These are phyloP conservation scores for Suillus sp. DNA, from an alignment of 768 basidiomycete species.

Conservation along the genomic window DNA sequence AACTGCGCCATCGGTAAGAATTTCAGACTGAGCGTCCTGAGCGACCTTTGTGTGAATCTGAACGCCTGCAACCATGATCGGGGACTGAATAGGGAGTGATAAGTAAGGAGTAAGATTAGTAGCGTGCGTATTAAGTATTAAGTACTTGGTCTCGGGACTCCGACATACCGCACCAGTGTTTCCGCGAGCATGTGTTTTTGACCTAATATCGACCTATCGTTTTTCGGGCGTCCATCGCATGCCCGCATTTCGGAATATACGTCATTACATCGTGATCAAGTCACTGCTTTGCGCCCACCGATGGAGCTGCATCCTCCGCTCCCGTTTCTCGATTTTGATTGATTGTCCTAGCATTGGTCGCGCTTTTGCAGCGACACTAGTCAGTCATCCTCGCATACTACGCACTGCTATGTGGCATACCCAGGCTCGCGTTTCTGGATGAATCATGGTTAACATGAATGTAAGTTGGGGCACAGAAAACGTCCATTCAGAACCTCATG, in stretches of 20 bases:
- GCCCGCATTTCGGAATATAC: background rate
- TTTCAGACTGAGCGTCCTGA: slow-evolving; percentile 66
- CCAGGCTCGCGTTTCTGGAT: background rate
- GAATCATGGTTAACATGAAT: background rate
- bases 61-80: slow-evolving; percentile 61
- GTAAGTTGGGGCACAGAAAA: background rate
- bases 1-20: slow-evolving; percentile 86
- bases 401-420: background rate
- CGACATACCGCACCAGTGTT: slow-evolving; percentile 29
- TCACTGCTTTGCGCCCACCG: background rate
- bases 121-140: slow-evolving; percentile 25
- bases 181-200: slow-evolving; percentile 15
- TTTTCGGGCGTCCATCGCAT: slow-evolving; percentile 4
- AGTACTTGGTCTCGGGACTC: slow-evolving; percentile 45
- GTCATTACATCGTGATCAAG: background rate
- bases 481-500: background rate
- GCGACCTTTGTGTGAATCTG: slow-evolving; percentile 66
- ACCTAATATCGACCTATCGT: background rate
- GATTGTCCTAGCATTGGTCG: background rate
- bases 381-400: background rate
- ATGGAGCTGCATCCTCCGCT: background rate
- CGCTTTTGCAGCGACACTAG: background rate
- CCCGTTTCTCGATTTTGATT: background rate
- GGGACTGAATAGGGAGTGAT: slow-evolving; percentile 16
- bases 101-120: slow-evolving; percentile 12